Base-by-base conservation (phyloP, 768 basidiomycete species). In the Russula brevipes region DNA sequence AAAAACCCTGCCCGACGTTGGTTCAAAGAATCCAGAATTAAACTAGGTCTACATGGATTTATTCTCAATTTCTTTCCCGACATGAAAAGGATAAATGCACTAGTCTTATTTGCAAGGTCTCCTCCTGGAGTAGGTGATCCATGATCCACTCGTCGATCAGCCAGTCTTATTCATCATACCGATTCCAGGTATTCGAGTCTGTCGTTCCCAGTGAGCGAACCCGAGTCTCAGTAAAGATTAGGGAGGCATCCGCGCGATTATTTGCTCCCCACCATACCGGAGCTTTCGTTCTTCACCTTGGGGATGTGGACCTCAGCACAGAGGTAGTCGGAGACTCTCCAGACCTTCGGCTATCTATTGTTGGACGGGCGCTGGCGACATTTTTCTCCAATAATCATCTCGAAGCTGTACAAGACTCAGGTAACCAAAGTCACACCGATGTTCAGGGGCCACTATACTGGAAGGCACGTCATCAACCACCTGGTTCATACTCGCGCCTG, bases 131-230 rank as follows among this genome's bases (percentile, higher is more conserved):
- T 94, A 74, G 65, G 89, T 80, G 10, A 56, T 38, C 9, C 6
- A 19, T 80, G 10, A 56, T 38, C 9, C 6, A 19, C n/a, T 5
- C 31, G 33, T 52, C 17, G 47, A 49, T 47, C 45, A 16, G 36
- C 41, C 24, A 2, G 14, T 8, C n/a, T 16, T n/a, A 38, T 31
- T 64, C 38, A 62, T 47, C 47, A 57, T 38, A 42, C 53, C 41
- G 6, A 38, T 54, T 79, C 2, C 63, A 85, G 94, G 88, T 90
- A 0, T 99, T 99, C 70, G 95, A 95, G 73, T 82, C 92, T 30
- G 94, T 97, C 12, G 84, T 94, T 16, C 97, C 97, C 1, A 93
- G 81, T 59, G 97, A 98, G 72, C 76, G 88, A 47, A 98, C 94
- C 6, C 77, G 79, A 11, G 74, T 98, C 31, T 76, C 80, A n/a